Percentiles rank a stretch among this genome's conserved stretches.
phyloP scores from a whole-genome alignment of 176 grass and related monocot species.

The Triticum aestivum region DNA sequence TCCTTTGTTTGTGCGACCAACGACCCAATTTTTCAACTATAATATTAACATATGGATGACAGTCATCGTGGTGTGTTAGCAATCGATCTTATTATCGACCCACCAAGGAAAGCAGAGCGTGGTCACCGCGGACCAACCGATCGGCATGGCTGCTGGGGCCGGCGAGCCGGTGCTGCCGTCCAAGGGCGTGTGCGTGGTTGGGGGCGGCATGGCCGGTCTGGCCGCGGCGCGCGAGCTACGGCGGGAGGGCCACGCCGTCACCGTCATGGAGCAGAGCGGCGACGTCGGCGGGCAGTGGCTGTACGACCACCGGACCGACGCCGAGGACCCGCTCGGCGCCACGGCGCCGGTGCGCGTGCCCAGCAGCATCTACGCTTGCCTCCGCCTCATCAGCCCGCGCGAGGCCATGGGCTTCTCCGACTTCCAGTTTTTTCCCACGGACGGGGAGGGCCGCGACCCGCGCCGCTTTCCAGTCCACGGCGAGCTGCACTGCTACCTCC shows the following conservation, averaged over 20 bases:
- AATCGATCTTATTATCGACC: too few species aligned
- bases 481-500: neutral
- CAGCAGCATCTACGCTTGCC: neutral
- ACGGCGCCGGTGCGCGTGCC: neutral
- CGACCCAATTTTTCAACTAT: too few species aligned
- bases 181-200: neutral
- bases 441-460: neutral
- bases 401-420: neutral
- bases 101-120: too few species aligned
- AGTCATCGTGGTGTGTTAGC: too few species aligned
- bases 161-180: neutral
- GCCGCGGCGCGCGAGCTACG: neutral
- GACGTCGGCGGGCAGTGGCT: neutral
- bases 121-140: neutral
- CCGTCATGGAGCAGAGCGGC: neutral
- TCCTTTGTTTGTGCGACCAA: too few species aligned
- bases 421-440: neutral
- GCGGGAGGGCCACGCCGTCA: neutral
- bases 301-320: neutral
- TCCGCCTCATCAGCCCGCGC: neutral
- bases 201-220: neutral
- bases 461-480: neutral
- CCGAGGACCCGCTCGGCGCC: neutral
- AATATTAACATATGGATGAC: too few species aligned
- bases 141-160: neutral